Percentiles rank a stretch among this genome's conserved stretches.
These are phyloP conservation scores for Sordariomycetes sp. DNA, from an alignment of 2,329 filamentous ascomycete genomes.

Conservation along the genomic window DNA sequence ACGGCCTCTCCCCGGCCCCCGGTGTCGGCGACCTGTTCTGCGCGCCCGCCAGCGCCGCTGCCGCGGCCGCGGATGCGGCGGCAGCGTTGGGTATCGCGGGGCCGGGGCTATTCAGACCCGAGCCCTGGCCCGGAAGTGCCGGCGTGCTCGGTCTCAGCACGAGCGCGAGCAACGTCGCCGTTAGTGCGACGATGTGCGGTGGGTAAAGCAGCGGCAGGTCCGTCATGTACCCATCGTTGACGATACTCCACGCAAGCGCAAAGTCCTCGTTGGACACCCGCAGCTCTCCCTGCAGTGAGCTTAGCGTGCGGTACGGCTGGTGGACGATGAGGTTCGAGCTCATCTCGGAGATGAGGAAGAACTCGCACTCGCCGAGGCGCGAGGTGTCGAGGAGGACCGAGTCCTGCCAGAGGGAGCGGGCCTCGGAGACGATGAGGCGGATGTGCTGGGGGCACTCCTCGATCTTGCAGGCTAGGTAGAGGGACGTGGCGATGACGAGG, in stretches of 20 bases:
- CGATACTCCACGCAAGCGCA: constrained; percentile 63
- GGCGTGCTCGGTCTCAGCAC: constrained; percentile 52
- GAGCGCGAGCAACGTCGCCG: constrained; percentile 72
- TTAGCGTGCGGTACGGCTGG: constrained; percentile 77
- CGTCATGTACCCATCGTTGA: constrained; percentile 89
- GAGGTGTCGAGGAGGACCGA: constrained; percentile 64
- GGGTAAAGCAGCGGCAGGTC: constrained; percentile 77
- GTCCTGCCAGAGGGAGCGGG: constrained; percentile 73
- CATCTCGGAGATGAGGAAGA: constrained; percentile 83
- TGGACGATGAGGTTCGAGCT: constrained; percentile 80
- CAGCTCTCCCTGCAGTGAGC: constrained; percentile 56
- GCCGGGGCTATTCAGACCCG: not conserved
- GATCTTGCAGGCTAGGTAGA: constrained; percentile 96
- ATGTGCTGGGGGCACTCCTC: constrained; percentile 97
- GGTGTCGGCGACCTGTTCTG: constrained; percentile 16
- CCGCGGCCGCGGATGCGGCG: constrained; percentile 33
- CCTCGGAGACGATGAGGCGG: constrained; percentile 75
- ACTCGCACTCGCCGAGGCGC: constrained; percentile 87
- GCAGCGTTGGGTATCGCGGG: constrained; percentile 14
- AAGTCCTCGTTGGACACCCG: constrained; percentile 65
- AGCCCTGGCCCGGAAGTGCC: constrained; percentile 3
- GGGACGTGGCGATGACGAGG: constrained; percentile 78
- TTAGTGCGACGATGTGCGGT: constrained; percentile 81
- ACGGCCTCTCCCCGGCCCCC: constrained; percentile 21
- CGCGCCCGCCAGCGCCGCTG: constrained; percentile 32